phyloP scores from a whole-genome alignment of 192 early-diverging fungal genomes.

The Oehlia diaphana region DNA sequence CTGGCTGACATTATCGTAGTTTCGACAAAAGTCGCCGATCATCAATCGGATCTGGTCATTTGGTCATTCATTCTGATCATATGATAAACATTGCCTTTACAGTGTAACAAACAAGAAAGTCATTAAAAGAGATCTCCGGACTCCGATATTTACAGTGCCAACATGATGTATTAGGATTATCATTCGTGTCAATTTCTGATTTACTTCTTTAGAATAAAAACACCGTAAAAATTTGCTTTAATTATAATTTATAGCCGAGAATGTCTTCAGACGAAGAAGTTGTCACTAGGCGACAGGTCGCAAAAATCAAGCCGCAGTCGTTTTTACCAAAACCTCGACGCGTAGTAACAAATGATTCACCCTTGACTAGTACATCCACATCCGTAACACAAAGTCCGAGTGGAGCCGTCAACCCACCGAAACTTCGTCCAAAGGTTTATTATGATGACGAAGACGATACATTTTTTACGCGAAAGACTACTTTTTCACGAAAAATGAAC shows the following conservation, averaged over 20 bases:
- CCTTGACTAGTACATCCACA: not conserved
- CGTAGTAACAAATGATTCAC: not conserved
- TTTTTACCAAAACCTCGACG: constrained; percentile 13
- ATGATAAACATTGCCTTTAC: too few relatives aligned
- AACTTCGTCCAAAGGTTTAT: not conserved
- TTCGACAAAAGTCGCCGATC: too few relatives aligned
- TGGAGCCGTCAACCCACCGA: not conserved
- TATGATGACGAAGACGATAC: constrained; percentile 20
- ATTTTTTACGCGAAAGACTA: constrained; percentile 7
- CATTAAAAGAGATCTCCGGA: too few relatives aligned
- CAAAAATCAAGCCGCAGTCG: constrained; percentile 18
- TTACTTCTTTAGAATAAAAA: not conserved
- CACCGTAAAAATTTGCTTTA: not conserved
- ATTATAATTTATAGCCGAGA: not conserved
- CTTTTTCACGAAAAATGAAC: constrained; percentile 2
- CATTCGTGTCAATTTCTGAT: not conserved
- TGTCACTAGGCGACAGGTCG: not conserved
- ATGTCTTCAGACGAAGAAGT: constrained; percentile 23
- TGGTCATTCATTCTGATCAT: too few relatives aligned
- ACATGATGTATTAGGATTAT: not conserved
- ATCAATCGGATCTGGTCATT: too few relatives aligned
- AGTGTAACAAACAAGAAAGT: too few relatives aligned
- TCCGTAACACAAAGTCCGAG: not conserved
- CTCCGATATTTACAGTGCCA: too few relatives aligned
- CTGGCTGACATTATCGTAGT: too few relatives aligned